Conservation (phyloP, 139 green algal genomes). For the Volvox reticuliferus region DNA sequence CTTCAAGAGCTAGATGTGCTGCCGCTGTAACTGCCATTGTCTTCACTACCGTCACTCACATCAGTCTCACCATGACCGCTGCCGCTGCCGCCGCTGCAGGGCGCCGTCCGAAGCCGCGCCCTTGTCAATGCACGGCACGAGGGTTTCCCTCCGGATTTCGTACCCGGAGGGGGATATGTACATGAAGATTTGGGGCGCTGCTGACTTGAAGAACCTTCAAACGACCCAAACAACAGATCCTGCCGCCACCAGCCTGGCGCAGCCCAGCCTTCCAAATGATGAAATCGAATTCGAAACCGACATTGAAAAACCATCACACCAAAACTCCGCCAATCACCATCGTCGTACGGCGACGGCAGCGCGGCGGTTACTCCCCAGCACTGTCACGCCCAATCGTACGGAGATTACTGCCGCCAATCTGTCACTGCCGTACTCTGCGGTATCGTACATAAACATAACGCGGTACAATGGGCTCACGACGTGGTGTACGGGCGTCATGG, state of each 20-base stretch:
- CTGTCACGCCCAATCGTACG: not conserved
- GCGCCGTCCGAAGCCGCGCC: not conserved
- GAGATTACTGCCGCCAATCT: not conserved
- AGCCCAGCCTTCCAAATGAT: too few species aligned
- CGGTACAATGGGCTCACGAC: not conserved
- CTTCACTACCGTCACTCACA: not conserved
- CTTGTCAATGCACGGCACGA: not conserved
- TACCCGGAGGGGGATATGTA: conserved; percentile 16
- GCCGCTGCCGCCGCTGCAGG: not conserved
- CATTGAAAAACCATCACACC: too few species aligned
- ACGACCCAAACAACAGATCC: too few species aligned
- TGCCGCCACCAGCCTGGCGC: too few species aligned
- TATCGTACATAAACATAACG: not conserved
- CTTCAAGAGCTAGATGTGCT: too few species aligned
- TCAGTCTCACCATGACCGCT: too few species aligned
- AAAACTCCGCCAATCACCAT: too few species aligned
- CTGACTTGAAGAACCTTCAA: not conserved
- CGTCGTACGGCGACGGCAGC: not conserved
- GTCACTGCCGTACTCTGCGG: not conserved
- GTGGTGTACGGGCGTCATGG: not conserved
- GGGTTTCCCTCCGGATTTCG: not conserved
- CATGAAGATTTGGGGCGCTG: not conserved
- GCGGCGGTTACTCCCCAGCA: not conserved
- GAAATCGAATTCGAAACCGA: too few species aligned
- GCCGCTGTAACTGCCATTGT: not conserved